Base-by-base conservation (phyloP, 352 stramenopile species). In the Pythium plurisporium region DNA sequence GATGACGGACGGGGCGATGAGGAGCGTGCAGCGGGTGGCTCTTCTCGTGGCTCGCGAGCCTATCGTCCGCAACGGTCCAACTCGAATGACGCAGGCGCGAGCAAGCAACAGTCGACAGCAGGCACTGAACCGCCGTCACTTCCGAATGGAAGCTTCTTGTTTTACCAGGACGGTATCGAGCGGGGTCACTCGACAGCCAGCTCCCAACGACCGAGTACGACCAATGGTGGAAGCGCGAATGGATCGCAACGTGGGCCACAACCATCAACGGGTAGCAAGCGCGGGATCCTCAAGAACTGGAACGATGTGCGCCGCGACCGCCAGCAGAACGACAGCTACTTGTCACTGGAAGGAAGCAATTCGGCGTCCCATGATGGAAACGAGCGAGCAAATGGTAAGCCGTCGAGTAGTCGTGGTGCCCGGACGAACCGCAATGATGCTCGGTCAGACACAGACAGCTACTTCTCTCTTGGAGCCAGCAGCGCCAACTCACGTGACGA, bases 201-300 rank as follows among this genome's bases (percentile, higher is more conserved):
- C 30, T 59, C 59, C 6, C 59, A 53, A 23, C 53, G 53, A 8
- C 12, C 19, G 15, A 46, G 17, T 22, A n/a, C 40, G 10, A 23
- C 45, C 2, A 66, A 38, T 19, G 31, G 26, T 1, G 15, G 29
- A 17, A 55, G 31, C 38, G 55, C 44, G 3, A 55, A 37, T 12
- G 46, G 31, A 23, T 54, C 46, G 5, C 44, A 51, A 4, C 44
- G 44, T 17, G 23, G 33, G 30, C 2, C 33, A 15, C 33, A 38
- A n/a, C 30, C 59, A 3, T 50, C 45, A 10, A 54, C n/a, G 0
- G 36, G 59, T 11, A 44, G 20, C 22, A 57, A 56, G 33, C 51
- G 46, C 0, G 60, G 60, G 12, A 68, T 68, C 23, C 48, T 68
- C 29, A 68, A 68, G 53, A 68, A 68, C 53, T 42, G 54, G 40